Evolutionary conservation across 2,329 filamentous ascomycete genomes (phyloP), one percentile per base, ranked within the genome.

Genomic region (Phialocephala sp.): DNA sequence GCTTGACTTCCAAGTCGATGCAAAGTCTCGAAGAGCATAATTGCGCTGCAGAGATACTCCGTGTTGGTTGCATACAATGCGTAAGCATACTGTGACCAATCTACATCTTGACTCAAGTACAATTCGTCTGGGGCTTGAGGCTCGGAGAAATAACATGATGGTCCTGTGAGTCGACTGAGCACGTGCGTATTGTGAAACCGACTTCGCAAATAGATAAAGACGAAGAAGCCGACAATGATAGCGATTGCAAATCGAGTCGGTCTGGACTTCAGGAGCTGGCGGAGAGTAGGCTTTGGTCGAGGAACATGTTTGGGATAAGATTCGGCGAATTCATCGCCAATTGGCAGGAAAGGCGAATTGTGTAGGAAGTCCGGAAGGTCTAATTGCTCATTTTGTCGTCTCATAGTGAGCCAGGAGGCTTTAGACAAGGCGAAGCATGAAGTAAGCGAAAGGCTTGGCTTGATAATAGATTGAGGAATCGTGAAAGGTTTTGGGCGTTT

Each of bases 21-120:
- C 8, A 85, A 63, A 1, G 76, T 77, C 65, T 83, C 82, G 60
- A 84, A 83, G 2, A 84, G 75, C 81, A 85, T 83, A 54, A 84
- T 75, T 0, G 82, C 80, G 71, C 83, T 84, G 69, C 83, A 85
- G 1, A 85, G 75, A 63, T 83, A 82, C 0, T 78, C 78, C 39
- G 76, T 74, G n/a, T 80, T 75, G 0, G 83, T 85, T 41, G 80
- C 82, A 73, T 85, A 85, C 69, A 83, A 81, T 0, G 79, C 78
- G 66, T 85, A 84, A 0, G 83, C 83, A 60, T 79, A 84, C 57
- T 72, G 74, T 1, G 76, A 77, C 81, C 81, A 83, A 70, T 83
- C 73, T 32, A 79, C 68, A 8, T 75, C 68, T 2, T 41, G 47
- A 63, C 62, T n/a, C 54, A 54, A 4, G n/a, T 56, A n/a, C 20